phyloP scores from a whole-genome alignment of 768 basidiomycete species.

The Chlorophyllum brunneum region DNA sequence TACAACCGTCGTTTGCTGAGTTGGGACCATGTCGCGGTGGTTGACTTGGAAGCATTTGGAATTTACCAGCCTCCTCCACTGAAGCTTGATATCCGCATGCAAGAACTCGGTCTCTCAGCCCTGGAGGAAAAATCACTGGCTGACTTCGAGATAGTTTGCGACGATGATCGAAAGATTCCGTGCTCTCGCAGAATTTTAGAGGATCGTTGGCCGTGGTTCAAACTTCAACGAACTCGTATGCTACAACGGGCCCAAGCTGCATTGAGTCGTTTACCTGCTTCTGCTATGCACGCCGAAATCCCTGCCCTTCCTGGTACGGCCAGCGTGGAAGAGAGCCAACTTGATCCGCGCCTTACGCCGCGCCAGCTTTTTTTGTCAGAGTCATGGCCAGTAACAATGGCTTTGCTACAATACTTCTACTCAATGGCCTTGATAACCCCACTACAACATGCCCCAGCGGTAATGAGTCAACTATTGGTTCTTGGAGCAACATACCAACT shows the following conservation, averaged over 20 bases:
- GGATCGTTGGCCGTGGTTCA: constrained; percentile 96
- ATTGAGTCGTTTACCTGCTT: constrained; percentile 55
- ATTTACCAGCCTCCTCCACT: constrained; percentile 85
- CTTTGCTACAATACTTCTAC: constrained; percentile 93
- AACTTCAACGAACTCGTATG: constrained; percentile 59
- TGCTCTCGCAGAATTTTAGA: constrained; percentile 85
- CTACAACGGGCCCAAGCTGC: constrained; percentile 52
- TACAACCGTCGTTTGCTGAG: constrained; percentile 88
- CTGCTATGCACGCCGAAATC: constrained; percentile 58
- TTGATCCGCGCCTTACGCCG: constrained; percentile 79
- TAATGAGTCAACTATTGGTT: constrained; percentile 82
- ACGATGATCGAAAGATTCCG: constrained; percentile 79
- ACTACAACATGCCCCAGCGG: constrained; percentile 86
- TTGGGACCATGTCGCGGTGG: constrained; percentile 89
- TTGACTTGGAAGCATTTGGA: constrained; percentile 92
- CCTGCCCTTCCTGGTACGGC: constrained; percentile 56
- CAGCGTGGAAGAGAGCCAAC: constrained; percentile 45
- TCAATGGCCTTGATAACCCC: constrained; percentile 82
- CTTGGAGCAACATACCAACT: constrained; percentile 82
- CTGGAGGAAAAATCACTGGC: constrained; percentile 78
- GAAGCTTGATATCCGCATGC: constrained; percentile 65
- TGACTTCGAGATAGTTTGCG: constrained; percentile 91
- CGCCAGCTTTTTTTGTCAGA: constrained; percentile 81
- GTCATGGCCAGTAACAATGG: constrained; percentile 84
- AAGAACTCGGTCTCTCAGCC: constrained; percentile 79